Evolutionary conservation across 2,329 filamentous ascomycete genomes (phyloP).

Genomic region (Cordyceps fumosorosea): DNA sequence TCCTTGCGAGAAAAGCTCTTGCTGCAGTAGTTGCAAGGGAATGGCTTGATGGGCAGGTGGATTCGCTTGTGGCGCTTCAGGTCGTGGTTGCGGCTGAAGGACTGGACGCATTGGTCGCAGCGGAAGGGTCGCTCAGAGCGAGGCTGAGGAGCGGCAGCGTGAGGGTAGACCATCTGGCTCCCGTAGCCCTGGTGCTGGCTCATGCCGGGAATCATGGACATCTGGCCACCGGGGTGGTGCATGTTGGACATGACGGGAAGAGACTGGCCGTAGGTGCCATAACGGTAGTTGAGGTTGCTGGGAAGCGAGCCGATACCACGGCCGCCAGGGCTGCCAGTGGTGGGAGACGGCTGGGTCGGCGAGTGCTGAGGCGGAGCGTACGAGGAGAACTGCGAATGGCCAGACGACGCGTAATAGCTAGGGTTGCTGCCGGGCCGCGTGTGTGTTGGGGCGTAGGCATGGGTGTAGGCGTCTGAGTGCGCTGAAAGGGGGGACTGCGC

Average conservation of each 20-base stretch:
- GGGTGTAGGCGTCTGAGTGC: conserved; percentile 12
- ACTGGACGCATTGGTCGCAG: conserved; percentile 86
- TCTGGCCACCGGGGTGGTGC: conserved; percentile 63
- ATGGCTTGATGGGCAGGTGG: conserved; percentile 91
- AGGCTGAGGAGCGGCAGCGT: conserved; percentile 37
- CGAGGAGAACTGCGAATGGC: conserved; percentile 38
- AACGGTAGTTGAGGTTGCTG: conserved; percentile 26
- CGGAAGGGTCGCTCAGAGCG: conserved; percentile 82
- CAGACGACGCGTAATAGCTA: conserved; percentile 52
- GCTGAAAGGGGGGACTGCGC: conserved; percentile 26
- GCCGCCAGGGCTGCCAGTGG: conserved; percentile 33
- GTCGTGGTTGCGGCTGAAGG: conserved; percentile 95
- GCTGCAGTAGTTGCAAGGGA: conserved; percentile 83
- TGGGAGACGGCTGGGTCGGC: conserved; percentile 40
- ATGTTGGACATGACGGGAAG: conserved; percentile 72
- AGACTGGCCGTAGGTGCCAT: conserved; percentile 42
- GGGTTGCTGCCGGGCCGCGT: conserved; percentile 49
- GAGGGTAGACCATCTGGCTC: conserved; percentile 54
- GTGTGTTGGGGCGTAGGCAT: conserved; percentile 38
- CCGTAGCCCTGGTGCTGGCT: conserved; percentile 48
- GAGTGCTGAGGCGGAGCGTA: conserved; percentile 33
- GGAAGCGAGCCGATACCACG: conserved; percentile 9
- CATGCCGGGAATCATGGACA: conserved; percentile 62
- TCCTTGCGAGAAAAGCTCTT: conserved; percentile 98
- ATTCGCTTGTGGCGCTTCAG: conserved; percentile 94